Evolutionary conservation across 441 rosid genomes (phyloP).

Genomic region (Eutrema salsugineum): DNA sequence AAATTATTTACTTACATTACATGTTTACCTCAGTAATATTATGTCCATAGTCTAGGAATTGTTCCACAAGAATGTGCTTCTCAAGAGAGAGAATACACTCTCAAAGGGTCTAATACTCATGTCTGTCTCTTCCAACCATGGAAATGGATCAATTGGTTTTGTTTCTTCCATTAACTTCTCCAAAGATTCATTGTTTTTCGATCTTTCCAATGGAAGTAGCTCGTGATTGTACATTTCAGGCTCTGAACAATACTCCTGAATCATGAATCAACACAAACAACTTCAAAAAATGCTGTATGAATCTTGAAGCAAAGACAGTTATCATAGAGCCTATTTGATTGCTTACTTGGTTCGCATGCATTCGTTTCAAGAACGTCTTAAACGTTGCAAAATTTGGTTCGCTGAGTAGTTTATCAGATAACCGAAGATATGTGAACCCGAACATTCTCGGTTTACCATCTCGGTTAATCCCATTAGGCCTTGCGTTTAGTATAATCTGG

Average conservation of each 20-base stretch:
- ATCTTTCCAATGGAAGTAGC: slow-evolving; percentile 45
- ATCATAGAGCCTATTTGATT: background rate
- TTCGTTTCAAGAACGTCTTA: slow-evolving; percentile 64
- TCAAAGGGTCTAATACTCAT: slow-evolving; percentile 47
- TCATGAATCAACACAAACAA: background rate
- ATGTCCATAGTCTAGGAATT: background rate
- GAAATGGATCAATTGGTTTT: slow-evolving; percentile 42
- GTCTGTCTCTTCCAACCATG: slow-evolving; percentile 67
- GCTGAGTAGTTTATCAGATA: slow-evolving; percentile 45
- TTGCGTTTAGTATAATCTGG: slow-evolving; percentile 71
- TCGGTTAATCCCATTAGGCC: slow-evolving; percentile 64
- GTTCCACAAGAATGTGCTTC: slow-evolving; percentile 34
- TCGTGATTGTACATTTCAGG: slow-evolving; percentile 50
- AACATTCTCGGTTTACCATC: slow-evolving; percentile 59
- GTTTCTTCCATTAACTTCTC: slow-evolving; percentile 57
- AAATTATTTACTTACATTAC: background rate
- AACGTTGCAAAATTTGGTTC: slow-evolving; percentile 53
- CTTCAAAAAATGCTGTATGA: background rate
- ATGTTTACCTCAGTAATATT: background rate
- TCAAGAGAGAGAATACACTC: slow-evolving; percentile 39
- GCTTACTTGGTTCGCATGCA: slow-evolving; percentile 77
- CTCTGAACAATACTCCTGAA: slow-evolving; percentile 63
- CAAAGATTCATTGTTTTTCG: slow-evolving; percentile 39
- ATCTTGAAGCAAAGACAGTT: background rate
- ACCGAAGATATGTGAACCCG: slow-evolving; percentile 73